Evolutionary conservation across 208 protist species (phyloP), one percentile per base, ranked within the genome.

Genomic region (Trypanosomatidae sp.): DNA sequence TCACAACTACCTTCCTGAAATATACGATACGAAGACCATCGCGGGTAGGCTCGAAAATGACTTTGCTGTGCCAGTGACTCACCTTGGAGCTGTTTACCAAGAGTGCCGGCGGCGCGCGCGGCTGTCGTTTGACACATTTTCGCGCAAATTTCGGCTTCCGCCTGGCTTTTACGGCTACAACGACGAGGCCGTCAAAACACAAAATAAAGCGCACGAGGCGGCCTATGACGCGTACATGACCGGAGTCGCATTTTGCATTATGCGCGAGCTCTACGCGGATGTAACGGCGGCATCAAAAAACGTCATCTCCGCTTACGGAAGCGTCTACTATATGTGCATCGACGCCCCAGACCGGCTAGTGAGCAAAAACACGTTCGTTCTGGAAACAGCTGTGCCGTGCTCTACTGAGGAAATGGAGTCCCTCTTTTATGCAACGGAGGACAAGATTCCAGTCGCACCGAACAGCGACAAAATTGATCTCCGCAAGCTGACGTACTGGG

Each of bases 201-300:
- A 69, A 25, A 58, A 39, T 12, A 88, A 86, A 58, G 89, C 86
- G 19, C 90, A 94, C 66, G 84, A 94, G 59, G 90, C 80, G 1
- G 87, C 79, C 0, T 94, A 89, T 44, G 90, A 94, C 66, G 87
- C 90, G 4, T 94, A 90, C 73, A 94, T 94, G 87, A 94, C 90
- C 0, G 90, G 90, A 43, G 67, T 94, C 13, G 78, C 65, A 0
- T 92, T 88, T 77, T 59, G 17, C 8, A 39, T 83, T 25, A 19
- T 87, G 44, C 46, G 58, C 1, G 22, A 70, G 15, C 58, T 82
- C 9, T 67, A 79, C 66, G 15, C 47, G 0, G 67, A 80, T 65
- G 46, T 60, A 2, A 66, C 76, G 1, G 17, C 2, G 0, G 52
- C 69, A n/a, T 39, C 56, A 39, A 69, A 80, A 68, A 94, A 94